Base-by-base conservation (phyloP, 2,329 filamentous ascomycete genomes). In the Rhytidhysteron rufulum region DNA sequence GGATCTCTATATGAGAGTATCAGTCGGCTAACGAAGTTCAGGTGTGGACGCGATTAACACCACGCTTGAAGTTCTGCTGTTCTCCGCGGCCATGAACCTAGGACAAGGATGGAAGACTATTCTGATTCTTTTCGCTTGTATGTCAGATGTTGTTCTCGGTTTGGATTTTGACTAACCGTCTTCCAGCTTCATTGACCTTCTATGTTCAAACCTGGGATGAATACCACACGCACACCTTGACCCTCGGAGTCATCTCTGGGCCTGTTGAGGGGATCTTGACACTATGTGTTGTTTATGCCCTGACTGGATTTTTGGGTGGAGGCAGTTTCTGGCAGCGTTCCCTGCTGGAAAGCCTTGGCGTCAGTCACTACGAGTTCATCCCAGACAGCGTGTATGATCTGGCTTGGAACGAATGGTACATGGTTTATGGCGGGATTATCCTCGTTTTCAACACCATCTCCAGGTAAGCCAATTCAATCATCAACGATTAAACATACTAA, bases 141-240 rank as follows among this genome's bases (percentile, higher is more conserved):
- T 48, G 80, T 67, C 24, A 15, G 13, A 53, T 20, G 16, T 34
- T 11, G 29, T 13, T 32, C 24, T 36, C 15, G 2, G 19, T 20
- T 25, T 9, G 21, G 5, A n/a, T n/a, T 17, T 38, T 15, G 4
- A 25, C 40, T 53, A 35, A 54, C 40, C 15, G 17, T 13, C n/a
- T 10, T 10, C 6, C 45, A 88, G 85, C 86, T 5, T 80, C 91
- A 43, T 74, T 94, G 55, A 96, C 93, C n/a, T 98, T 98, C 68
- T 97, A 97, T 66, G 85, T 97, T 31, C 93, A 97, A 66, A 97
- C 93, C 24, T 98, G 93, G 93, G 93, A 98, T 61, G 93, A 97
- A 66, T 98, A 97, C 70, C 91, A 97, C 70, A 98, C 93, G 37
- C 90, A 96, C 67, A 93, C 90, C 3, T 79, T 98, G 34, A 96